Evolutionary conservation across 2,329 filamentous ascomycete species (phyloP).

Genomic region (Thielaviopsis ethacetica): DNA sequence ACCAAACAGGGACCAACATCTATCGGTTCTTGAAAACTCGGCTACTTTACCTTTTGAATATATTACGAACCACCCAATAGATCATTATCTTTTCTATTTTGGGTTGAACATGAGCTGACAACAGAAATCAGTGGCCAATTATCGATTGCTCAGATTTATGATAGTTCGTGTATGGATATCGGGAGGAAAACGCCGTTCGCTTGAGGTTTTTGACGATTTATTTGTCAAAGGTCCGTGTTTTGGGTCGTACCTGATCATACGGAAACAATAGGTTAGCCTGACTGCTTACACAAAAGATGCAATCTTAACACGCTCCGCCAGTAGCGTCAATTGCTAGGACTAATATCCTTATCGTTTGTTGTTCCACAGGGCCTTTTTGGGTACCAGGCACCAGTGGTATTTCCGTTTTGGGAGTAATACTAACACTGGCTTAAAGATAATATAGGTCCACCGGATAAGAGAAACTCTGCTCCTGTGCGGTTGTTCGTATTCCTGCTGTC

Average conservation of each 20-base stretch:
- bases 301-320: neutral
- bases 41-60: neutral
- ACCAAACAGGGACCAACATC: neutral
- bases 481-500: neutral
- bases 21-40: neutral
- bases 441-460: neutral
- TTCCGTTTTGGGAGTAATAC: conserved; percentile 7
- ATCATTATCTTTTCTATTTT: neutral
- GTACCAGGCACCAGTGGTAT: neutral
- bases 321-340: neutral
- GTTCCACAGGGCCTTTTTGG: conserved; percentile 6
- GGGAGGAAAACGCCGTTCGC: neutral
- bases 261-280: neutral
- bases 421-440: neutral
- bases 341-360: neutral
- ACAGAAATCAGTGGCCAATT: neutral
- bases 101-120: neutral
- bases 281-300: neutral
- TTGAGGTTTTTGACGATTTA: neutral
- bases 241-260: neutral
- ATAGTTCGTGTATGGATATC: neutral
- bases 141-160: neutral
- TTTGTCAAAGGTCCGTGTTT: neutral
- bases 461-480: neutral
- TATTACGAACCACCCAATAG: neutral